These are phyloP conservation scores for Neophaeococcomyces aloes DNA, from an alignment of 2,329 filamentous ascomycete species.

Conservation along the genomic window DNA sequence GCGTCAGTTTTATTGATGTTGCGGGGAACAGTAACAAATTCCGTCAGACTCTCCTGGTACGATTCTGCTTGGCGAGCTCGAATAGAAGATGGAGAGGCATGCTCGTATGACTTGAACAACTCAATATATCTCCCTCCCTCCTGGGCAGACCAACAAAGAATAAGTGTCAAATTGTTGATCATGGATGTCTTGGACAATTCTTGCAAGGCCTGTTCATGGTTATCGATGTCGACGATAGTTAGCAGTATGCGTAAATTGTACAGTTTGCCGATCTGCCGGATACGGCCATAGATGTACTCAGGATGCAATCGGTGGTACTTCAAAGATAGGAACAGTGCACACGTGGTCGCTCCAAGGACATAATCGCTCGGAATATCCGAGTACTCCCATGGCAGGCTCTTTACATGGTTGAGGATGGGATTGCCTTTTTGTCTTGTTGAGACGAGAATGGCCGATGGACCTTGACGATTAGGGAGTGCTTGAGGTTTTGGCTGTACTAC, in stretches of 20 bases:
- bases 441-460: slow-evolving; percentile 72
- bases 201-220: slow-evolving; percentile 80
- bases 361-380: slow-evolving; percentile 95
- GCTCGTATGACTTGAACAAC: slow-evolving; percentile 87
- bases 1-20: slow-evolving; percentile 93
- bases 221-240: slow-evolving; percentile 87
- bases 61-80: slow-evolving; percentile 71
- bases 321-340: slow-evolving; percentile 81
- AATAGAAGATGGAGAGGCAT: slow-evolving; percentile 72
- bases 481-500: slow-evolving; percentile 84
- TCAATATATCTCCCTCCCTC: slow-evolving; percentile 92
- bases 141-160: slow-evolving; percentile 87
- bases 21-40: slow-evolving; percentile 83
- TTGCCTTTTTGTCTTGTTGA: slow-evolving; percentile 92
- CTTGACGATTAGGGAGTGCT: slow-evolving; percentile 55
- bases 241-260: slow-evolving; percentile 80
- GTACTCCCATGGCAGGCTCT: slow-evolving; percentile 85
- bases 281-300: slow-evolving; percentile 93
- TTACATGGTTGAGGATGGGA: slow-evolving; percentile 73
- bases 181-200: slow-evolving; percentile 88
- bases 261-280: slow-evolving; percentile 70
- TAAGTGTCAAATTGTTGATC: slow-evolving; percentile 82
- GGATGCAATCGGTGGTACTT: slow-evolving; percentile 97
- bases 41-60: slow-evolving; percentile 77
- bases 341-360: slow-evolving; percentile 74